Conservation (phyloP, 371 early-diverging fungal genomes). For the Mucor mucedo region DNA sequence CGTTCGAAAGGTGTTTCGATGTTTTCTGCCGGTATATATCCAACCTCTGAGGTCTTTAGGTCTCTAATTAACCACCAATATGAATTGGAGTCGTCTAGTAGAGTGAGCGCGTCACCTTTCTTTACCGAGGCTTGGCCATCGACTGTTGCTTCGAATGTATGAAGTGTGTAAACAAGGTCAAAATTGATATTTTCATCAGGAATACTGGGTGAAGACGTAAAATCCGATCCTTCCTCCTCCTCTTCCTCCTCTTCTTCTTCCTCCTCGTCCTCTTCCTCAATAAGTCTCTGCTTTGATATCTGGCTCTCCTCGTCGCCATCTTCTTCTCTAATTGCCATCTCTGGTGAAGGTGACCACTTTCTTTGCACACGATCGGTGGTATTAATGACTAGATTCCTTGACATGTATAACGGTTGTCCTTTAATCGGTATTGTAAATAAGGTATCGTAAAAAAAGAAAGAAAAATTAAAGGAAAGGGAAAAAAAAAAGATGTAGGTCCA, state of each 20-base stretch:
- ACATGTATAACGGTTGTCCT: not conserved
- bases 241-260: slow-evolving; percentile 24
- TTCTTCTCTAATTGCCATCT: slow-evolving; percentile 26
- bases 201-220: slow-evolving; percentile 37
- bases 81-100: slow-evolving; percentile 88
- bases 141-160: slow-evolving; percentile 88
- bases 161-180: slow-evolving; percentile 81
- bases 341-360: slow-evolving; percentile 31
- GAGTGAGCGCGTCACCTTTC: slow-evolving; percentile 81
- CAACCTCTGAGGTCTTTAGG: slow-evolving; percentile 81
- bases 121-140: slow-evolving; percentile 93
- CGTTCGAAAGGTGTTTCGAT: slow-evolving; percentile 90
- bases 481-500: no score
- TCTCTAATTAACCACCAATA: slow-evolving; percentile 96
- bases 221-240: slow-evolving; percentile 31
- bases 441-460: not conserved
- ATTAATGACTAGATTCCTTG: slow-evolving; percentile 19
- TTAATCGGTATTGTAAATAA: no score
- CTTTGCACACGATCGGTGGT: slow-evolving; percentile 14
- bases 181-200: slow-evolving; percentile 43
- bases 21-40: slow-evolving; percentile 94
- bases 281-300: slow-evolving; percentile 1
- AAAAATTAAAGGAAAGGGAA: not conserved
- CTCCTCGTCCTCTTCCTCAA: slow-evolving; percentile 13
- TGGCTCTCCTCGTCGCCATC: slow-evolving; percentile 16